These are phyloP conservation scores for Ogataea degrootiae DNA, from an alignment of 805 yeast species.

Conservation along the genomic window DNA sequence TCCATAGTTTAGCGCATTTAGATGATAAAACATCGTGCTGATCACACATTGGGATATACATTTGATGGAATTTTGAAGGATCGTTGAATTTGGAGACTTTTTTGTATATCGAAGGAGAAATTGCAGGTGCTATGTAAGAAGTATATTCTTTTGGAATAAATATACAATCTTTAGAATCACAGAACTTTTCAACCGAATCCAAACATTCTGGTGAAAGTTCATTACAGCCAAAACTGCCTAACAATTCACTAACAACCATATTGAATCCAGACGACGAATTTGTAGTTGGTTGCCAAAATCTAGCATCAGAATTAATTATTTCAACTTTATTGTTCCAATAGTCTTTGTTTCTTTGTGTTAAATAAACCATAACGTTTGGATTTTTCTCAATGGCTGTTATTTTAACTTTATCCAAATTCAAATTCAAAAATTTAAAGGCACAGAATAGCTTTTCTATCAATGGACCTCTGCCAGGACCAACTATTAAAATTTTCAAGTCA, in stretches of 20 bases:
- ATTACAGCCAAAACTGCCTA: conserved; percentile 92
- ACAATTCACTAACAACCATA: conserved; percentile 70
- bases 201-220: conserved; percentile 85
- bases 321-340: conserved; percentile 52
- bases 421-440: conserved; percentile 33
- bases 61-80: conserved; percentile 15
- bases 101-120: conserved; percentile 48
- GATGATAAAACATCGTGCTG: conserved; percentile 40
- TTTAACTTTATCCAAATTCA: conserved; percentile 21
- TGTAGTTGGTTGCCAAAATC: conserved; percentile 37
- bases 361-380: conserved; percentile 47
- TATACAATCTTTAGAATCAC: conserved; percentile 44
- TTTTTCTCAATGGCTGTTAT: conserved; percentile 72
- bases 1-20: conserved; percentile 52
- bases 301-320: conserved; percentile 54
- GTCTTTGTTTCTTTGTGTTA: conserved; percentile 43
- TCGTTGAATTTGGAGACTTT: conserved; percentile 20
- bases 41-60: conserved; percentile 28
- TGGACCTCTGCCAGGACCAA: conserved; percentile 91
- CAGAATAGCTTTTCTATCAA: conserved; percentile 51
- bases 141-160: conserved; percentile 61
- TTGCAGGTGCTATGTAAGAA: conserved; percentile 62
- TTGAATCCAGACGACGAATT: conserved; percentile 35
- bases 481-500: conserved; percentile 45
- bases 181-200: conserved; percentile 33